Conservation (phyloP, 208 protist species). For the Balamuthia mandrillaris region DNA sequence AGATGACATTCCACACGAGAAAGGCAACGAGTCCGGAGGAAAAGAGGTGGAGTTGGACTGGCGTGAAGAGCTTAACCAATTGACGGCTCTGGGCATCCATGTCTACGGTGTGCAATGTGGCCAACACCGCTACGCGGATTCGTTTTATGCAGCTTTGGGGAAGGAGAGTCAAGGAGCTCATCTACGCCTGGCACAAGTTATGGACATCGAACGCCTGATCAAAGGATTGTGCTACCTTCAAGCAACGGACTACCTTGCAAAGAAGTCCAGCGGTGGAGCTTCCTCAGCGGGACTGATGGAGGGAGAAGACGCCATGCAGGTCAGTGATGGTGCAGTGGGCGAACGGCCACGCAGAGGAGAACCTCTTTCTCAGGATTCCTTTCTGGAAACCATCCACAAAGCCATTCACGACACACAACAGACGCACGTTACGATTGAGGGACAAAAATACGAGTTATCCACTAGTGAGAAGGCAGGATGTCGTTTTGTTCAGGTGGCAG, state of each 20-base stretch:
- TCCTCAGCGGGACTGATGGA: not conserved
- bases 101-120: conserved; percentile 37
- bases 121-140: not conserved
- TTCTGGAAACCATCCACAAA: conserved; percentile 5
- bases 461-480: conserved; percentile 25
- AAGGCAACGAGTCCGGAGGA: too few species aligned
- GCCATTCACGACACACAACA: too few species aligned
- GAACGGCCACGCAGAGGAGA: not conserved
- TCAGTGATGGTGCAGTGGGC: not conserved
- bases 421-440: not conserved
- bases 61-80: not conserved
- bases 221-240: conserved; percentile 34
- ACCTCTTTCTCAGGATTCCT: not conserved
- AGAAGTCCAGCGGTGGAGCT: not conserved
- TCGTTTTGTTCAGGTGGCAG: conserved; percentile 22
- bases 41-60: not conserved
- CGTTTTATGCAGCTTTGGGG: conserved; percentile 8
- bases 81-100: conserved; percentile 30
- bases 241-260: not conserved
- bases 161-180: not conserved
- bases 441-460: not conserved
- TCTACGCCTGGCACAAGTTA: conserved; percentile 9
- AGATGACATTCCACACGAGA: conserved; percentile 19
- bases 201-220: conserved; percentile 38
- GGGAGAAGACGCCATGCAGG: conserved; percentile 3